A percentile compares a stretch with the other conserved stretches of the same genome.
phyloP scores from a whole-genome alignment of 1,139 yeast genomes.

The Meyerozyma sp. region DNA sequence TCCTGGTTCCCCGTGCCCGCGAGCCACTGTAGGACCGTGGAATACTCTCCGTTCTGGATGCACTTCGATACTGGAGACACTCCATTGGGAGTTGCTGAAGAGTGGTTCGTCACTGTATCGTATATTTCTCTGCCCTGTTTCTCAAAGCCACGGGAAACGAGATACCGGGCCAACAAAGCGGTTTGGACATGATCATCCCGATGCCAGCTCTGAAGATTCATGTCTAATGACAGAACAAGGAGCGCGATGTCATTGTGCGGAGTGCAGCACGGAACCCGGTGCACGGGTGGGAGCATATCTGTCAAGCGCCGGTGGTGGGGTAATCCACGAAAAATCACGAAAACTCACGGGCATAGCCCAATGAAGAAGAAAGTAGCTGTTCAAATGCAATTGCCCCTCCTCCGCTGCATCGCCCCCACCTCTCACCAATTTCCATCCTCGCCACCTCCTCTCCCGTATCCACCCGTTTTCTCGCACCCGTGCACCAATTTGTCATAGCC shows the following conservation, averaged over 20 bases:
- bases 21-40: background rate
- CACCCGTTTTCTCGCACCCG: background rate
- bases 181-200: background rate
- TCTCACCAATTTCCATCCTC: too few species aligned
- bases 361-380: too few species aligned
- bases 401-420: too few species aligned
- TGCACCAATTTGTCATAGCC: background rate
- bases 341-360: too few species aligned
- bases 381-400: too few species aligned
- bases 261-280: background rate
- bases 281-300: background rate
- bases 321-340: too few species aligned
- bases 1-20: background rate
- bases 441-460: too few species aligned
- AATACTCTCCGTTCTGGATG: background rate
- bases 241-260: background rate
- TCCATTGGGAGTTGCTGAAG: background rate
- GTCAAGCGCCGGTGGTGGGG: too few species aligned
- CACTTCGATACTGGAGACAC: background rate
- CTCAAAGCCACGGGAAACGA: background rate
- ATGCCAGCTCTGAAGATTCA: constrained; percentile 1
- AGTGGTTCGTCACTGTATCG: background rate
- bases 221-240: background rate
- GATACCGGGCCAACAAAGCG: background rate
- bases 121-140: constrained; percentile 1